Evolutionary conservation across 1,139 yeast species (phyloP).

Genomic region (Candida gigantensis): DNA sequence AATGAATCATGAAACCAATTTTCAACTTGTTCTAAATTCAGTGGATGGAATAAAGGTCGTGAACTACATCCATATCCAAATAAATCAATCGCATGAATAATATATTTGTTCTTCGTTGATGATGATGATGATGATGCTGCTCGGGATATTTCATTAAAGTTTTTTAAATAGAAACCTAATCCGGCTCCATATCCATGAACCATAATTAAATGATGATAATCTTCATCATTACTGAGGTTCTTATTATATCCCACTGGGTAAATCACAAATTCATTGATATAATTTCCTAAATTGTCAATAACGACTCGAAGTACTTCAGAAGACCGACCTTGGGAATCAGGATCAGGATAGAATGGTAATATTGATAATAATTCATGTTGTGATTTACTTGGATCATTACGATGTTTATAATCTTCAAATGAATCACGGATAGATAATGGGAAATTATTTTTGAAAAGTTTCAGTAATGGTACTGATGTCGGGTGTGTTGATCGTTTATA

Average conservation of each 20-base stretch:
- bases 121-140: too few species aligned
- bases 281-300: conserved; percentile 43
- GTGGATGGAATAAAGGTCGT: conserved; percentile 48
- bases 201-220: conserved; percentile 57
- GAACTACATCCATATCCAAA: conserved; percentile 80
- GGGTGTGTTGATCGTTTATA: conserved; percentile 59
- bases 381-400: conserved; percentile 44
- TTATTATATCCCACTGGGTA: conserved; percentile 34
- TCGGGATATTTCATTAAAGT: conserved; percentile 47
- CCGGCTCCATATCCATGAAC: conserved; percentile 84
- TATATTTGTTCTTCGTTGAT: conserved; percentile 53
- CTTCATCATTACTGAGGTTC: conserved; percentile 15
- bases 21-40: conserved; percentile 40
- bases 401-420: conserved; percentile 45
- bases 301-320: conserved; percentile 36
- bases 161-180: conserved; percentile 66
- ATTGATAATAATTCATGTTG: conserved; percentile 54
- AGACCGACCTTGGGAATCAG: conserved; percentile 31
- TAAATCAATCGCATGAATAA: conserved; percentile 69
- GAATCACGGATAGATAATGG: conserved; percentile 59
- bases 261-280: conserved; percentile 65
- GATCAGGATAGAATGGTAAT: conserved; percentile 41
- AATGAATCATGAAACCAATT: conserved; percentile 56
- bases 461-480: conserved; percentile 58
- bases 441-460: conserved; percentile 53